phyloP scores from a whole-genome alignment of 148 eudicot species.

The Silene conica region DNA sequence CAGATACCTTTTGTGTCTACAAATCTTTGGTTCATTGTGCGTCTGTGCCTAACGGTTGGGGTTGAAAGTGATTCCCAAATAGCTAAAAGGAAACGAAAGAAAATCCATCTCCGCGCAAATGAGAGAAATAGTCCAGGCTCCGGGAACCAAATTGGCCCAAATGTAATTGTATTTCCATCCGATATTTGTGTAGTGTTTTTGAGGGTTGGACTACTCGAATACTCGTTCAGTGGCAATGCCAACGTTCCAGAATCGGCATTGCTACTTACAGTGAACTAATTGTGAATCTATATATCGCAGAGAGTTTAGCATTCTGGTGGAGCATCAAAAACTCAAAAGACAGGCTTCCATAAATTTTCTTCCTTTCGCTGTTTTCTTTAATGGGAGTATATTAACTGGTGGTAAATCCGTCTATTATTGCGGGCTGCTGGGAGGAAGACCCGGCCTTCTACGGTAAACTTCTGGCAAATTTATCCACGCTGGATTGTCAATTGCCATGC shows the following conservation, averaged over 20 bases:
- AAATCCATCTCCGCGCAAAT: not conserved
- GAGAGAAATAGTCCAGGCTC: not conserved
- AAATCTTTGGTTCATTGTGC: conserved; percentile 5
- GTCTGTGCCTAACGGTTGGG: too few species aligned
- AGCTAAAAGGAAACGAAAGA: not conserved
- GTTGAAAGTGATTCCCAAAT: too few species aligned
- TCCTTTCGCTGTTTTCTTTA: too few species aligned
- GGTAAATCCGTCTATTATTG: too few species aligned
- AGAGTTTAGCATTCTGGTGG: conserved; percentile 11
- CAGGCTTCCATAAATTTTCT: too few species aligned
- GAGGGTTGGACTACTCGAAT: conserved; percentile 7
- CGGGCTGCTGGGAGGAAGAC: too few species aligned
- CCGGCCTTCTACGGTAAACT: too few species aligned
- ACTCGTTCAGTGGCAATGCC: not conserved
- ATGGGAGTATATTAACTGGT: too few species aligned
- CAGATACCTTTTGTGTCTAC: not conserved
- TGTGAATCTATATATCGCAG: conserved; percentile 10
- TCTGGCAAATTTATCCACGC: too few species aligned
- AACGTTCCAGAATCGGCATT: conserved; percentile 14
- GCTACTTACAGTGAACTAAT: conserved; percentile 15
- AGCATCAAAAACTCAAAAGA: not conserved
- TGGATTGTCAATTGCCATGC: too few species aligned
- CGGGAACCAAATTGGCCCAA: conserved; percentile 6
- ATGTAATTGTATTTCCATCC: conserved; percentile 17
- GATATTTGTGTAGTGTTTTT: conserved; percentile 22